These are phyloP conservation scores for Sarocladiaceae sp. DNA, from an alignment of 2,329 filamentous ascomycete species.

Conservation along the genomic window DNA sequence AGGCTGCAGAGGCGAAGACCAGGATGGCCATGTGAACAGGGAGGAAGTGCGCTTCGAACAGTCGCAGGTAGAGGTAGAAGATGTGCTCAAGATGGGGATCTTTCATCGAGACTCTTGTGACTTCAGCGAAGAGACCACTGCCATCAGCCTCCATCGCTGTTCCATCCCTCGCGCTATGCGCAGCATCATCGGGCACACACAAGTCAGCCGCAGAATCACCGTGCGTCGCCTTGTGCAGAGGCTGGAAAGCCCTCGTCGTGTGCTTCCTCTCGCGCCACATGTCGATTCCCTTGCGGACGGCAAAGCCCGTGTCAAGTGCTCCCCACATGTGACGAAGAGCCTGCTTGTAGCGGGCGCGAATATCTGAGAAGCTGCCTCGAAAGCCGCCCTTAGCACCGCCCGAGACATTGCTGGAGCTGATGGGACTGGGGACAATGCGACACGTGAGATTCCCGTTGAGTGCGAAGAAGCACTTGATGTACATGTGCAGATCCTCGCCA, in stretches of 20 bases:
- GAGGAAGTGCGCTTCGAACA: conserved; percentile 71
- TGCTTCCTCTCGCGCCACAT: conserved; percentile 53
- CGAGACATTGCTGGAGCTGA: conserved; percentile 67
- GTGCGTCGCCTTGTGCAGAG: conserved; percentile 42
- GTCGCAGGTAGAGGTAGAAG: conserved; percentile 54
- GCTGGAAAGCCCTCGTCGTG: conserved; percentile 47
- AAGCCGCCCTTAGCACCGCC: conserved; percentile 50
- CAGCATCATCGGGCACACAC: background rate
- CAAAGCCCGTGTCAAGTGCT: conserved; percentile 61
- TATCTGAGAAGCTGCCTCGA: conserved; percentile 48
- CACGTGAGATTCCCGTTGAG: conserved; percentile 63
- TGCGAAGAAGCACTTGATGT: conserved; percentile 71
- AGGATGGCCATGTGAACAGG: conserved; percentile 62
- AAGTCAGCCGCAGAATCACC: conserved; percentile 38
- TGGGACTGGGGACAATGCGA: conserved; percentile 58
- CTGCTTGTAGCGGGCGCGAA: conserved; percentile 63
- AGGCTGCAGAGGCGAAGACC: conserved; percentile 56
- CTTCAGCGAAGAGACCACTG: conserved; percentile 49
- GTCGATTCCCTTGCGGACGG: conserved; percentile 50
- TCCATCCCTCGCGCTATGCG: background rate
- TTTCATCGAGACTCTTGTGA: conserved; percentile 44
- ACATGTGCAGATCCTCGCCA: conserved; percentile 73
- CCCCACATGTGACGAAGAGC: conserved; percentile 73
- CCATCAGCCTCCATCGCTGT: conserved; percentile 24
- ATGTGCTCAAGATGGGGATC: conserved; percentile 50